These are phyloP conservation scores for Trichoderma pleuroti DNA, from an alignment of 2,329 filamentous ascomycete species.

Conservation along the genomic window DNA sequence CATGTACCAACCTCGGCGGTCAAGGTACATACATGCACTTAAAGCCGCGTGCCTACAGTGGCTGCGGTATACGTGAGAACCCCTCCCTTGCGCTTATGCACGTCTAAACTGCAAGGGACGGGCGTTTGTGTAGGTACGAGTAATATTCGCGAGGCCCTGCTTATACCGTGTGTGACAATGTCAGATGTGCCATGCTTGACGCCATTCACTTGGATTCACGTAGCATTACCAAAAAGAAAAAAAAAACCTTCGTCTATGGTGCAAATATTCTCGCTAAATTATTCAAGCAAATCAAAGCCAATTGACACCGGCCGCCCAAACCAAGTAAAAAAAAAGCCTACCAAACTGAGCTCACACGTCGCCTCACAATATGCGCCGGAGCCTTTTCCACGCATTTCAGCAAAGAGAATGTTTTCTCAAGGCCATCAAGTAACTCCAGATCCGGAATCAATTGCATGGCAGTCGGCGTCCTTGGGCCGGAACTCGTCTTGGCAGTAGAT, in stretches of 20 bases:
- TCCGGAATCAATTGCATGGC: constrained; percentile 23
- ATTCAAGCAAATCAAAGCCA: not conserved
- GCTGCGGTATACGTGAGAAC: not conserved
- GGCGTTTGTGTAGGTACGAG: not conserved
- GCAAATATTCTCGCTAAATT: not conserved
- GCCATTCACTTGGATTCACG: not conserved
- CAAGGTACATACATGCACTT: not conserved
- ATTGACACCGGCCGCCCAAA: not conserved
- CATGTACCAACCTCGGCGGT: not conserved
- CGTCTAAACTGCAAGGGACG: not conserved
- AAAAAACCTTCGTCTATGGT: not conserved
- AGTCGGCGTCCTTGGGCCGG: constrained; percentile 24
- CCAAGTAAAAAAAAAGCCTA: not conserved
- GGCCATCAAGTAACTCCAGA: not conserved
- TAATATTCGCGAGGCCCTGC: not conserved
- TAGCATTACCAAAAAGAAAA: not conserved
- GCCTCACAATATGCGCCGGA: not conserved
- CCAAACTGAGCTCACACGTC: constrained; percentile 23
- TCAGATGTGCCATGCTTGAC: not conserved
- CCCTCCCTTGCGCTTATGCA: not conserved
- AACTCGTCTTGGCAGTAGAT: not conserved
- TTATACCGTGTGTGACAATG: not conserved
- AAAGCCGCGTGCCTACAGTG: not conserved
- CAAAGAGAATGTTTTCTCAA: constrained; percentile 17
- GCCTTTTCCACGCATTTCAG: constrained; percentile 22